phyloP scores from a whole-genome alignment of 768 basidiomycete genomes.

The Hypholoma sublateritium region DNA sequence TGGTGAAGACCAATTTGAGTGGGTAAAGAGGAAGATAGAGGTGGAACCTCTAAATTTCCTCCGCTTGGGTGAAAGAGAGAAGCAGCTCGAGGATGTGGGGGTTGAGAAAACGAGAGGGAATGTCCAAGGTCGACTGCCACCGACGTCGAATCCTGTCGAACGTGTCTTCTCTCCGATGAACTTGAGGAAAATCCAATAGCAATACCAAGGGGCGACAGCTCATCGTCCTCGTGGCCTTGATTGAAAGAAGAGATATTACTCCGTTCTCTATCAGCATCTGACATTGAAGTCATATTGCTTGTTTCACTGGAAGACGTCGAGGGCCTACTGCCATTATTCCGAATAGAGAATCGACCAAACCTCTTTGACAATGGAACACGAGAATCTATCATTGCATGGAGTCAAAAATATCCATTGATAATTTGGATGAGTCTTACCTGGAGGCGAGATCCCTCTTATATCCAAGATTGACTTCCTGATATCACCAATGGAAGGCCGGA shows the following conservation, averaged over 20 bases:
- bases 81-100: conserved; percentile 2
- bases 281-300: background rate
- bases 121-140: background rate
- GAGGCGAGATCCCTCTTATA: conserved; percentile 16
- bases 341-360: background rate
- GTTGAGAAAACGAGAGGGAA: background rate
- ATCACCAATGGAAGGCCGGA: conserved; percentile 37
- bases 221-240: conserved; percentile 3
- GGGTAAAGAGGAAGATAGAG: conserved; percentile 13
- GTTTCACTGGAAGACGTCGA: conserved; percentile 12
- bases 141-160: conserved; percentile 1
- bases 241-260: background rate
- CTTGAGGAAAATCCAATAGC: background rate
- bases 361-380: background rate
- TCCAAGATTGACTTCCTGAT: conserved; percentile 27
- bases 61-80: background rate
- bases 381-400: background rate
- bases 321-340: conserved; percentile 4
- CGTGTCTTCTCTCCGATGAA: background rate
- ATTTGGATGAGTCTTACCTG: background rate
- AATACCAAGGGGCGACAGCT: conserved; percentile 8
- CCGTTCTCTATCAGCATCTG: background rate
- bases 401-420: too few relatives aligned
- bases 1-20: conserved; percentile 2
- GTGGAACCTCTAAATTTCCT: conserved; percentile 11